These are phyloP conservation scores for Colletotrichum sp. DNA, from an alignment of 2,329 filamentous ascomycete species.

Conservation along the genomic window DNA sequence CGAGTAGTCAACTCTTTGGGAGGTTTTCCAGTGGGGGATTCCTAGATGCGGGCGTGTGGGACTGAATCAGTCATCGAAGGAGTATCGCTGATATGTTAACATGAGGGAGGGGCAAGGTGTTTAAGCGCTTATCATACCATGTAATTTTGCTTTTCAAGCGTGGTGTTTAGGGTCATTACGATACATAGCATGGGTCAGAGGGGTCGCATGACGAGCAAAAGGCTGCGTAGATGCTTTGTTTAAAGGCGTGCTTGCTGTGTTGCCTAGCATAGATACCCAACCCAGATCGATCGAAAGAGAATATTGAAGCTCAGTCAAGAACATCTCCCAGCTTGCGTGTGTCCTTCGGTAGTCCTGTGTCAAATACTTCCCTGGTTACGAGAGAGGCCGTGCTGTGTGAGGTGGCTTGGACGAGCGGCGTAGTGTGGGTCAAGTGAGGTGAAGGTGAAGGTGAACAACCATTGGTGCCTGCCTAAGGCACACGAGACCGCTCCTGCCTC, in stretches of 20 bases:
- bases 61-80: not conserved
- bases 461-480: not conserved
- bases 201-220: not conserved
- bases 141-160: not conserved
- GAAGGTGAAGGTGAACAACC: not conserved
- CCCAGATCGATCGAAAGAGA: not conserved
- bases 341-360: not conserved
- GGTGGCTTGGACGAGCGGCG: not conserved
- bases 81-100: not conserved
- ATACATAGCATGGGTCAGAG: not conserved
- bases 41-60: constrained; percentile 10
- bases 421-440: not conserved
- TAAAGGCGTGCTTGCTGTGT: not conserved
- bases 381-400: not conserved
- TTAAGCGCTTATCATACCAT: not conserved
- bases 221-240: not conserved
- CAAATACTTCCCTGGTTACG: not conserved
- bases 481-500: not conserved
- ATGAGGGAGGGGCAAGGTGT: not conserved
- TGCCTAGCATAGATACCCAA: not conserved
- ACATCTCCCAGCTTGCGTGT: not conserved
- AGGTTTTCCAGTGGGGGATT: not conserved
- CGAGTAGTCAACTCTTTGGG: not conserved
- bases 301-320: not conserved
- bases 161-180: not conserved